A percentile compares a stretch with the other conserved stretches of the same genome.
Conservation (phyloP, 805 yeast genomes). For the Monosporozyma unispora region DNA sequence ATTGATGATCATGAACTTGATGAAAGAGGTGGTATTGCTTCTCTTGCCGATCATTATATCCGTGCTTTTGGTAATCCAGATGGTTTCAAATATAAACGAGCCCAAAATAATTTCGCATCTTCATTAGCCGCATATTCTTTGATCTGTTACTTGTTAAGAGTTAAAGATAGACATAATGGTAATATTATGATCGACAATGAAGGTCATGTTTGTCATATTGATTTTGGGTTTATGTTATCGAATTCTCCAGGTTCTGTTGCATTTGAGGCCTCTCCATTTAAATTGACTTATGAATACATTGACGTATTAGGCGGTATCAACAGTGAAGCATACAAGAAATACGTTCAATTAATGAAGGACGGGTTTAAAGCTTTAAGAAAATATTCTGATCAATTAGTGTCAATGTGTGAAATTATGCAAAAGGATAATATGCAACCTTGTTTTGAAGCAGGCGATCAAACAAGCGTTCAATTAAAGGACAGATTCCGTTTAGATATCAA, state of each 20-base stretch:
- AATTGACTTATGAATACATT: constrained; percentile 79
- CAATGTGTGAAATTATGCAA: constrained; percentile 90
- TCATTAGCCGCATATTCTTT: constrained; percentile 90
- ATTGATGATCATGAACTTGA: constrained; percentile 52
- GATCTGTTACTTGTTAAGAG: constrained; percentile 80
- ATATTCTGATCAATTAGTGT: constrained; percentile 63
- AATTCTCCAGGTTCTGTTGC: constrained; percentile 97
- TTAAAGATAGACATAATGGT: constrained; percentile 95
- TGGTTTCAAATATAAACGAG: constrained; percentile 50
- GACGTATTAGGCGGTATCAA: constrained; percentile 78
- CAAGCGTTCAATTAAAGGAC: constrained; percentile 69
- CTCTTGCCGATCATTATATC: constrained; percentile 69
- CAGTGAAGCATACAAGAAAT: constrained; percentile 50
- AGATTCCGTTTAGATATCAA: constrained; percentile 69
- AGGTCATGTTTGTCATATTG: constrained; percentile 92
- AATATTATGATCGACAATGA: constrained; percentile 94
- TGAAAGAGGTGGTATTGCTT: constrained; percentile 57
- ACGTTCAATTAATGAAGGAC: constrained; percentile 53
- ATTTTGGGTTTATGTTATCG: constrained; percentile 86
- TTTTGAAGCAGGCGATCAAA: constrained; percentile 77
- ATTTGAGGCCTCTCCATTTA: constrained; percentile 96
- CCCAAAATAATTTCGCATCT: constrained; percentile 76
- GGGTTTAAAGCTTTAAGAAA: constrained; percentile 69
- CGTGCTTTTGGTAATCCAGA: constrained; percentile 62
- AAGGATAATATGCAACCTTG: constrained; percentile 86